Base-by-base conservation (phyloP, 2,329 filamentous ascomycete species). In the Orbilia oligospora region DNA sequence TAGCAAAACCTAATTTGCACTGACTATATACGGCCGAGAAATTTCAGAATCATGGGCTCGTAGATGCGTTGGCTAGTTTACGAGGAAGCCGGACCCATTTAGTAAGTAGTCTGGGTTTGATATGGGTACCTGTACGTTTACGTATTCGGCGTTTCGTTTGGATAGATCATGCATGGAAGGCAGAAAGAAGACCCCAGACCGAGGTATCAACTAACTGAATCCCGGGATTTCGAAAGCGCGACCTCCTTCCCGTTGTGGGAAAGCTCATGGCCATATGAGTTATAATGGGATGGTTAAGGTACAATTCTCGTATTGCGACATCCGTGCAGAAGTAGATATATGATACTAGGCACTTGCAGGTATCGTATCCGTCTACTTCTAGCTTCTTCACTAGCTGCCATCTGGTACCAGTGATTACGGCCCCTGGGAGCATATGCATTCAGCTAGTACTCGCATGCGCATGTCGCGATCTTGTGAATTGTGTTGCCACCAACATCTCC, bases 401-500 rank as follows among this genome's bases (percentile, higher is more conserved):
- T n/a, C n/a, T 38, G 3, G 20, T 9, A 9, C 53, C 12, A 30
- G 24, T 22, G 20, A 12, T 56, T 56, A 3, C 27, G 8, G 27
- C 2, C 9, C 49, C 9, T 12, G 33, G 27, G 3, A 5, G 20
- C 10, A 9, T 16, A n/a, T n/a, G n/a, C n/a, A n/a, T 5, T 14
- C 18, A 6, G 16, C 1, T 36, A 33, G 27, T 18, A 18, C 1
- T 33, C n/a, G 24, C 24, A 33, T 55, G n/a, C n/a, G n/a, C n/a
- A n/a, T 55, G 27, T 55, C 51, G 27, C 51, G n/a, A 36, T 38
- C 20, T 27, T 33, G 36, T 12, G 30, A 20, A 56, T 67, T 67
- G 65, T 68, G 65, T 68, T 68, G 65, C 65, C 49, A 56, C 61
- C 61, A 36, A 27, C 38, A 22, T 22, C 64, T 24, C 48, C 64